These are phyloP conservation scores for Puccinia hordei DNA, from an alignment of 1,284 basidiomycete species.

Conservation along the genomic window DNA sequence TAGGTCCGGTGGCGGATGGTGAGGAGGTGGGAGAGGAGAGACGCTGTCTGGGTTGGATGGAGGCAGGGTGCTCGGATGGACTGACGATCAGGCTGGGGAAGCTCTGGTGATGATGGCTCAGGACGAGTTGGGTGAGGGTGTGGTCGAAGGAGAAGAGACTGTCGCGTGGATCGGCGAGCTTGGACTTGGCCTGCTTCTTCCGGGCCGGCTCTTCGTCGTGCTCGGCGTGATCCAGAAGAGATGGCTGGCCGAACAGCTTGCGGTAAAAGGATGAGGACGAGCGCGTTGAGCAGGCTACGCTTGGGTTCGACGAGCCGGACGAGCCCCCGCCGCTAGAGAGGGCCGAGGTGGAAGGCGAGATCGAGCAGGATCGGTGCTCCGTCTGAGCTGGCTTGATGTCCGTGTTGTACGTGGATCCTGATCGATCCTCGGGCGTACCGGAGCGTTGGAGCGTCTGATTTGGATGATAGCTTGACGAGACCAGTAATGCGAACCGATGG, in stretches of 20 bases:
- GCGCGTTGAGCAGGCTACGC: not conserved
- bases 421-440: not conserved
- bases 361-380: not conserved
- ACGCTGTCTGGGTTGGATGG: not conserved
- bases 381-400: too few species aligned
- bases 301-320: not conserved
- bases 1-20: not conserved
- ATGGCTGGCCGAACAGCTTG: not conserved
- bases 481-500: not conserved
- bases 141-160: not conserved
- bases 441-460: not conserved
- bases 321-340: not conserved
- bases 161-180: not conserved
- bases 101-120: not conserved
- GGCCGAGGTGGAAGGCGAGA: not conserved
- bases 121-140: not conserved
- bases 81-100: not conserved
- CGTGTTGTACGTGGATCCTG: not conserved
- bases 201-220: not conserved
- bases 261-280: not conserved
- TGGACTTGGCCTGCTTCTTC: not conserved
- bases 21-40: not conserved
- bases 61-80: not conserved
- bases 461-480: not conserved
- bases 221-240: not conserved